These are phyloP conservation scores for Colletotrichum zoysiae DNA, from an alignment of 2,329 filamentous ascomycete species.

Conservation along the genomic window DNA sequence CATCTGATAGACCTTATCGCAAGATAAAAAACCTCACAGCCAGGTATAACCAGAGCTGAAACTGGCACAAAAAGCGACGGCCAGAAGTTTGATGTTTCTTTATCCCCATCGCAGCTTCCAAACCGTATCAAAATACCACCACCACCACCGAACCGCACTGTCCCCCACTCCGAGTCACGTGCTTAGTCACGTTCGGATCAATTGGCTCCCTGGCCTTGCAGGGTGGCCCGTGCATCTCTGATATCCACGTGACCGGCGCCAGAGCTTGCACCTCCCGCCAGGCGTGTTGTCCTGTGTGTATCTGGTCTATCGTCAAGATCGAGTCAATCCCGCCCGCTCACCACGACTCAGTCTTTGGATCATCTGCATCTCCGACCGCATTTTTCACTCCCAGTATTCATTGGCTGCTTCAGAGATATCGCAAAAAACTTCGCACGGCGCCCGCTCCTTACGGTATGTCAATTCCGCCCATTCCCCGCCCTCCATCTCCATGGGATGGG, in stretches of 20 bases:
- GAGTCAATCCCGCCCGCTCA: constrained; percentile 39
- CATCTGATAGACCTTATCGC: too few species aligned
- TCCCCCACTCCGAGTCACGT: background rate
- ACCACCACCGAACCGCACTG: background rate
- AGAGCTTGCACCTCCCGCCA: constrained; percentile 40
- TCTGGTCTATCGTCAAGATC: constrained; percentile 36
- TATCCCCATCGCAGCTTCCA: background rate
- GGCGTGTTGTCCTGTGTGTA: constrained; percentile 37
- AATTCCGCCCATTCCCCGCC: constrained; percentile 38
- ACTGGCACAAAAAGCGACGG: background rate
- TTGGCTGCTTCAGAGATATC: constrained; percentile 54
- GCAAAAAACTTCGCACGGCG: constrained; percentile 45
- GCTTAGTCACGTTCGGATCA: constrained; percentile 22
- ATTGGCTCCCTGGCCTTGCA: background rate
- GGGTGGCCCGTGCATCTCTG: constrained; percentile 19
- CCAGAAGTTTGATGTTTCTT: background rate
- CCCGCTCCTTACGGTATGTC: constrained; percentile 53
- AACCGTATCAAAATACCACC: background rate
- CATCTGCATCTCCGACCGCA: constrained; percentile 51
- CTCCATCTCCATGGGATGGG: background rate
- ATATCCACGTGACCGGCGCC: constrained; percentile 40
- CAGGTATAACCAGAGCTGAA: background rate
- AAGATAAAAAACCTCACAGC: background rate
- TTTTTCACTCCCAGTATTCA: constrained; percentile 56
- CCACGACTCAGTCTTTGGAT: constrained; percentile 42